Evolutionary conservation across 2,329 filamentous ascomycete genomes (phyloP), one percentile per base, ranked within the genome.

Genomic region (Cladosporium cucumerinum): DNA sequence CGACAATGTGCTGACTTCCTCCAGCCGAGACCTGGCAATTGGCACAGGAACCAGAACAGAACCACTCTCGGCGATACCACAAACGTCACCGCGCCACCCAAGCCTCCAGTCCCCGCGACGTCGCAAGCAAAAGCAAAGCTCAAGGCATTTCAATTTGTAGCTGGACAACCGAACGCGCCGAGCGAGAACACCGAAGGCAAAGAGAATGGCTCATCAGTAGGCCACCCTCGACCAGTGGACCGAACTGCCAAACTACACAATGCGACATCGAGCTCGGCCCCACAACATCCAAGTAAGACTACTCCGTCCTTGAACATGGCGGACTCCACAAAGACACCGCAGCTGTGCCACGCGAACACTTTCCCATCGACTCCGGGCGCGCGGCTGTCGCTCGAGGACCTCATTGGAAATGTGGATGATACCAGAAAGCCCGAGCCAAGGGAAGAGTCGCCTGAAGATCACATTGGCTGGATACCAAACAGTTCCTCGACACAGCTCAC

Each of bases 331-430:
- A 67, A 68, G n/a, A 70, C 70, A 12, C 69, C 71, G 14, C 67
- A 68, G 39, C 61, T 72, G 11, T 68, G 67, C 3, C 72, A 76
- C 61, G 68, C 70, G 30, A 72, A 76, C 26, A 74, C 78, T 30
- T 78, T 78, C 18, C 86, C 86, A 2, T 85, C 85, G 48, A 88
- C 86, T 16, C 86, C 86, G 2, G 82, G 82, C 26, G 83, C 85
- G 51, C 78, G 85, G 63, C 80, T 88, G 46, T 84, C 86, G 26
- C 76, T 88, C 14, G 84, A 85, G 34, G 86, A 88, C 67, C 77
- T 88, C 34, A 85, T 88, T 54, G 85, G 85, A 67, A 86, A 87
- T 72, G 81, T 82, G 57, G 86, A 88, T 72, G 84, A 87, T 70
- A 80, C 81, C 43, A 82, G 61, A 43, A 63, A 79, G 69, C 78